Percentiles rank a stretch among this genome's conserved stretches.
Conservation (phyloP, 208 protist genomes). For the Trypanosoma cruzi region DNA sequence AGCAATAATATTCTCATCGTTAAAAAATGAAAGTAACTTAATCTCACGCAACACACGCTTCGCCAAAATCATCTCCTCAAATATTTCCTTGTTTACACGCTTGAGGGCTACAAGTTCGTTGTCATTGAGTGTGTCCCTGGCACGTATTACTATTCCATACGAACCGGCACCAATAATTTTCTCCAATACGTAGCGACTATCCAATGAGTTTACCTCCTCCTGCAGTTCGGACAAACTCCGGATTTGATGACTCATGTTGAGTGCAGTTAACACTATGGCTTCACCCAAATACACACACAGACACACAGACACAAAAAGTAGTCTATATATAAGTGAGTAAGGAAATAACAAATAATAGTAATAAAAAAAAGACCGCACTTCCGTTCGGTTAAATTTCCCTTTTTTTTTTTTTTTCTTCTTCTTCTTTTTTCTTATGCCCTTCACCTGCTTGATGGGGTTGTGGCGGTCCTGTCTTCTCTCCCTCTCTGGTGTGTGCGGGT, state of each 20-base stretch:
- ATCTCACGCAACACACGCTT: conserved; percentile 96
- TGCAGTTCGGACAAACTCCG: conserved; percentile 69
- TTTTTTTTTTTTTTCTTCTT: conserved; percentile 2
- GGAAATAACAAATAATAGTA: too few relatives aligned
- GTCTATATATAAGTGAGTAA: neutral
- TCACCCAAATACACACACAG: neutral
- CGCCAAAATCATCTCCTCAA: conserved; percentile 90
- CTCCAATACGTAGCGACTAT: conserved; percentile 88
- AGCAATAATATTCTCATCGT: conserved; percentile 93
- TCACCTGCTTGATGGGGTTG: neutral
- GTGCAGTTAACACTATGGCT: neutral
- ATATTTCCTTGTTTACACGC: conserved; percentile 95
- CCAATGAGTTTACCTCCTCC: conserved; percentile 73
- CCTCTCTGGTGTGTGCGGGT: too few relatives aligned
- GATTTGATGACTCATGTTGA: conserved; percentile 16
- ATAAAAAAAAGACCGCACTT: too few relatives aligned
- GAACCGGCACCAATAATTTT: conserved; percentile 91
- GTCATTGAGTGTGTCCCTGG: conserved; percentile 63
- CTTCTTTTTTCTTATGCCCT: neutral
- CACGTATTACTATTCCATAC: conserved; percentile 92
- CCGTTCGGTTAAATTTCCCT: neutral
- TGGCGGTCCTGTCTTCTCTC: neutral
- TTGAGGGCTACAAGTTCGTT: conserved; percentile 93
- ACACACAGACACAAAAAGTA: neutral
- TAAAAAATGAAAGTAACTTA: conserved; percentile 91